Evolutionary conservation across 202 grass and related monocot genomes (phyloP).

Genomic region (Elaeis oleifera): DNA sequence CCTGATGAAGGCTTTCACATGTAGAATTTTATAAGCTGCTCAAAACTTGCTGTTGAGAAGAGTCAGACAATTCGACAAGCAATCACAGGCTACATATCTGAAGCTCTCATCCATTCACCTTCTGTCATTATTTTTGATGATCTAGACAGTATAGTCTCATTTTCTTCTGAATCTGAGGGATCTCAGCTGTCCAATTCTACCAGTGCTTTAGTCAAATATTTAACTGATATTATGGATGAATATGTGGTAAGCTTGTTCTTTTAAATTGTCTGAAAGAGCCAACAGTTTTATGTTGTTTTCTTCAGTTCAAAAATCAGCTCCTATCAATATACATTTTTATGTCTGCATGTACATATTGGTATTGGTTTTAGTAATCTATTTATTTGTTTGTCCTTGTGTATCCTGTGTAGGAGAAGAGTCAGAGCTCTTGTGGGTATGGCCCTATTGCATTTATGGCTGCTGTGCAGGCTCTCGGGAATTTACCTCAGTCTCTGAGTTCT

Average conservation of each 20-base stretch:
- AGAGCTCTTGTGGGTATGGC: conserved; percentile 67
- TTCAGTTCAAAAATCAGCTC: no score
- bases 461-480: conserved; percentile 61
- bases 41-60: conserved; percentile 74
- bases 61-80: conserved; percentile 50
- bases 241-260: conserved; percentile 44
- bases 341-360: conserved; percentile 7
- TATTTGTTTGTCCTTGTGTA: conserved; percentile 19
- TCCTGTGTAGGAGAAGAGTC: conserved; percentile 57
- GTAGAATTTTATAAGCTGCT: conserved; percentile 78
- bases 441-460: conserved; percentile 79
- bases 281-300: no score
- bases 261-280: no score
- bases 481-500: conserved; percentile 69
- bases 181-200: conserved; percentile 58
- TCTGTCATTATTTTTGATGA: conserved; percentile 90
- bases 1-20: conserved; percentile 15
- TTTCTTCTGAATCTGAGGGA: conserved; percentile 61
- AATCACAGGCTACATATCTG: conserved; percentile 56
- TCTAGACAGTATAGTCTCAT: conserved; percentile 67
- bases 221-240: conserved; percentile 74
- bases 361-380: conserved; percentile 2
- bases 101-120: conserved; percentile 66
- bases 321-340: background rate
- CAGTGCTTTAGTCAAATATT: conserved; percentile 59